These are phyloP conservation scores for Mallotus japonicus DNA, from an alignment of 441 rosid genomes.

Conservation along the genomic window DNA sequence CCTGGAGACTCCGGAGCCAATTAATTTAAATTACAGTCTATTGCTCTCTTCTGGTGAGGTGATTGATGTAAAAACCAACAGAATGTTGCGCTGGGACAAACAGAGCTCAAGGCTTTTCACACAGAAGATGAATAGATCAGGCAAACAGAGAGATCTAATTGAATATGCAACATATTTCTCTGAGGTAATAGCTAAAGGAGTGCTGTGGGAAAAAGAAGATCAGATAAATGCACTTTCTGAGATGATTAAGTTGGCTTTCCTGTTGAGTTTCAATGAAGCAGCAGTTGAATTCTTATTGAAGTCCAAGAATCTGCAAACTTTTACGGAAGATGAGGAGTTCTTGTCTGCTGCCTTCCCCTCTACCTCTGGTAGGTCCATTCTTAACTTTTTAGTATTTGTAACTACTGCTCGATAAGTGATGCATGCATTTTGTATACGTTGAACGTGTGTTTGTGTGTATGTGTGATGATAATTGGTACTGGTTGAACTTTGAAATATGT, in stretches of 20 bases:
- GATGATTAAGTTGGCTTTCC: conserved; percentile 56
- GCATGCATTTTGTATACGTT: not conserved
- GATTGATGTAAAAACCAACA: conserved; percentile 27
- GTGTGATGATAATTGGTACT: not conserved
- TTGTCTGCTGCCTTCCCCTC: conserved; percentile 38
- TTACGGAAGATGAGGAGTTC: conserved; percentile 55
- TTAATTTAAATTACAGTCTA: conserved; percentile 40
- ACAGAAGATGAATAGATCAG: conserved; percentile 40
- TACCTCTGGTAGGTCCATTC: conserved; percentile 25
- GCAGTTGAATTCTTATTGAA: conserved; percentile 58
- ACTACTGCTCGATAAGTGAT: not conserved
- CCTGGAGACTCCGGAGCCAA: conserved; percentile 39
- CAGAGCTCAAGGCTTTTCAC: conserved; percentile 40
- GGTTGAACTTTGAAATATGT: not conserved
- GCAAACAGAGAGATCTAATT: conserved; percentile 37
- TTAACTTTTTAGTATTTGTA: not conserved
- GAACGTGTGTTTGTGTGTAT: not conserved
- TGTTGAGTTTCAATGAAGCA: conserved; percentile 53
- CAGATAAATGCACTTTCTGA: conserved; percentile 40
- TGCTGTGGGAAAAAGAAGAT: conserved; percentile 62
- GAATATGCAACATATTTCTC: conserved; percentile 56
- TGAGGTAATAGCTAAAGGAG: conserved; percentile 52
- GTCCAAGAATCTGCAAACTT: conserved; percentile 56
- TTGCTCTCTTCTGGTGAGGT: conserved; percentile 39
- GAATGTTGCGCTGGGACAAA: conserved; percentile 62